Conservation (phyloP, 176 grass and related monocot genomes). For the Rhynchospora pubera region DNA sequence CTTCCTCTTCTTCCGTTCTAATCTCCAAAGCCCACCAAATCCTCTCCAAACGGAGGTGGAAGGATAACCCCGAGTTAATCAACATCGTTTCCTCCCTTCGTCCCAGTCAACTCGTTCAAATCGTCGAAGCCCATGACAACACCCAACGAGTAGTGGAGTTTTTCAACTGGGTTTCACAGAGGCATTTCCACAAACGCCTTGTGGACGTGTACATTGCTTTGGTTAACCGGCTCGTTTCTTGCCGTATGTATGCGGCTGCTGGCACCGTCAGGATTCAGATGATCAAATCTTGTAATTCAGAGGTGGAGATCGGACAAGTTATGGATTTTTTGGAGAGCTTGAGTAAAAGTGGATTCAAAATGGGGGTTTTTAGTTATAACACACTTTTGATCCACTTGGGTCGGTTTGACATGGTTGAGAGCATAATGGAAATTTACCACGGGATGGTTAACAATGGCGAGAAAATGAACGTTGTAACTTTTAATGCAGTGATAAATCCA, state of each 20-base stretch:
- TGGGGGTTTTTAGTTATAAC: constrained; percentile 25
- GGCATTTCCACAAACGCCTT: constrained; percentile 25
- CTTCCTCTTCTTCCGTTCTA: constrained; percentile 19
- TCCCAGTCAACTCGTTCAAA: constrained; percentile 20
- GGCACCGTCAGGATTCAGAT: constrained; percentile 20
- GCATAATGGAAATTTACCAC: constrained; percentile 25
- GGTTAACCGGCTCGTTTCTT: constrained; percentile 24
- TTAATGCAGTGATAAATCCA: constrained; percentile 33
- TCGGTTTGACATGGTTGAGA: constrained; percentile 23
- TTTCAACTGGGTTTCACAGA: constrained; percentile 31
- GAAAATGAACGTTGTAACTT: constrained; percentile 30
- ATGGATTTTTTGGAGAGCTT: constrained; percentile 28
- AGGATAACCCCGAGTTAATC: constrained; percentile 22
- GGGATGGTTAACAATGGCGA: constrained; percentile 14
- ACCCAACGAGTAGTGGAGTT: constrained; percentile 8
- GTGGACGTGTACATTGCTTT: constrained; percentile 22
- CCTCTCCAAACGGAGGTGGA: constrained; percentile 29
- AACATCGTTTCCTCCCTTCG: constrained; percentile 22
- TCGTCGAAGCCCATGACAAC: constrained; percentile 29
- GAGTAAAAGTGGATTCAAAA: constrained; percentile 3
- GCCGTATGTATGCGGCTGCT: constrained; percentile 15
- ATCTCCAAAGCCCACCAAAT: constrained; percentile 22
- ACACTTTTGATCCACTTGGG: constrained; percentile 31
- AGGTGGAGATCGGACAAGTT: constrained; percentile 25
- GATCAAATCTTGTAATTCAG: constrained; percentile 29